These are phyloP conservation scores for Sisymbrium altissimum DNA, from an alignment of 345 rosid genomes.

Conservation along the genomic window DNA sequence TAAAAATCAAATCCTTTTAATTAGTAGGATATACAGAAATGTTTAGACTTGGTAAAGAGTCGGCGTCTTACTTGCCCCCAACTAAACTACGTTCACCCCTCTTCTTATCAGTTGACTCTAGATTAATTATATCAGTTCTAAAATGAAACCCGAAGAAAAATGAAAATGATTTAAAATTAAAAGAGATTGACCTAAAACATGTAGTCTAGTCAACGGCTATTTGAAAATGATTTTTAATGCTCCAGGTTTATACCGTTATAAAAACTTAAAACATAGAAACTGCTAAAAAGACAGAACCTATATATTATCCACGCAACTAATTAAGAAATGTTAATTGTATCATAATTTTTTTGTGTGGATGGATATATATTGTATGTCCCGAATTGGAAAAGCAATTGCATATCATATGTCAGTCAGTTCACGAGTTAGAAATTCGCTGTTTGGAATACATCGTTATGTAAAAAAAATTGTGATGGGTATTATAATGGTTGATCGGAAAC, in stretches of 20 bases:
- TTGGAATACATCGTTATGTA: background rate
- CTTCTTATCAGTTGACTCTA: constrained; percentile 7
- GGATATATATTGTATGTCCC: background rate
- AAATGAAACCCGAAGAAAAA: background rate
- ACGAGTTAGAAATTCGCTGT: background rate
- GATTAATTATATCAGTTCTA: background rate
- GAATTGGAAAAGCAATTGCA: background rate
- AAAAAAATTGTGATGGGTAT: background rate
- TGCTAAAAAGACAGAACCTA: background rate
- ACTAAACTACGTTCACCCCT: constrained; percentile 10
- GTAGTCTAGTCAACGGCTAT: background rate
- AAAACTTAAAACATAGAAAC: too few species aligned
- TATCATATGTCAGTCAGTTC: background rate
- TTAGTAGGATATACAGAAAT: constrained; percentile 12
- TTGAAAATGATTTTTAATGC: background rate
- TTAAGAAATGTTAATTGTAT: too few species aligned
- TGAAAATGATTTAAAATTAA: background rate
- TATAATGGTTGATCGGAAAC: background rate
- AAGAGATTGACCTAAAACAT: background rate
- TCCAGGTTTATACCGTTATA: background rate
- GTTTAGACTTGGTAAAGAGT: constrained; percentile 27
- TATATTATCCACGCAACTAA: too few species aligned
- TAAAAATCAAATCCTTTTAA: constrained; percentile 1
- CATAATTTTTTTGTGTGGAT: too few species aligned
- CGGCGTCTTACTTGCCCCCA: constrained; percentile 28